Evolutionary conservation across 2,329 filamentous ascomycete genomes (phyloP).

Genomic region (Blastomyces parvus): DNA sequence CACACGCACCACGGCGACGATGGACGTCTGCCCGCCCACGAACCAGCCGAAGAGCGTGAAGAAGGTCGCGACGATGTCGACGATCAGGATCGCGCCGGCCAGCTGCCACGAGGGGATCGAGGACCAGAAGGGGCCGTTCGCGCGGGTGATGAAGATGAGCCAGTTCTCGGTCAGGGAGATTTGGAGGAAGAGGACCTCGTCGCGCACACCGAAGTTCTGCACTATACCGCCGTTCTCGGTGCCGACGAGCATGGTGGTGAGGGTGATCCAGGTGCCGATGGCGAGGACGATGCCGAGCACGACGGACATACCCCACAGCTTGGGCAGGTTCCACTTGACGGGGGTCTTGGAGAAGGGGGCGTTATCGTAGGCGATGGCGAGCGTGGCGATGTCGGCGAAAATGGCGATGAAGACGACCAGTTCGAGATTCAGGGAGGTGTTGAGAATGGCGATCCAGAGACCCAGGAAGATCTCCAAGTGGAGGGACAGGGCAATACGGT

Average conservation of each 20-base stretch:
- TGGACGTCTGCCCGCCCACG: conserved; percentile 58
- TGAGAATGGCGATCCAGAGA: conserved; percentile 82
- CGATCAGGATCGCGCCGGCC: conserved; percentile 63
- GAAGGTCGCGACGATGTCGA: conserved; percentile 74
- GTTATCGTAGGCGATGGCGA: conserved; percentile 90
- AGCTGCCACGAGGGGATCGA: conserved; percentile 83
- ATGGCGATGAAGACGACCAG: conserved; percentile 91
- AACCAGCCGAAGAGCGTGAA: conserved; percentile 85
- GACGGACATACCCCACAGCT: conserved; percentile 87
- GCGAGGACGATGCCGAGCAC: conserved; percentile 73
- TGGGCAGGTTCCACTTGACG: conserved; percentile 91
- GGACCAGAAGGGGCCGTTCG: conserved; percentile 87
- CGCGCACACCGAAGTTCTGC: conserved; percentile 75
- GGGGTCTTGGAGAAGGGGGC: conserved; percentile 76
- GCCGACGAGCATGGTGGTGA: conserved; percentile 69
- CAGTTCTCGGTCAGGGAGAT: conserved; percentile 89
- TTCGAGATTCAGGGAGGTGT: conserved; percentile 73
- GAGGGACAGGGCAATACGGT: conserved; percentile 84
- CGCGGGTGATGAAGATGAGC: conserved; percentile 93
- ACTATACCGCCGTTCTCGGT: conserved; percentile 70
- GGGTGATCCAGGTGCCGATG: conserved; percentile 76
- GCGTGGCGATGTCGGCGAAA: conserved; percentile 83
- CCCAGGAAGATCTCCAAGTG: conserved; percentile 88
- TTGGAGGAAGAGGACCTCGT: conserved; percentile 78
- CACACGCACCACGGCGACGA: conserved; percentile 76